Base-by-base conservation (phyloP, 2,329 filamentous ascomycete species). In the Fusarium continuum region DNA sequence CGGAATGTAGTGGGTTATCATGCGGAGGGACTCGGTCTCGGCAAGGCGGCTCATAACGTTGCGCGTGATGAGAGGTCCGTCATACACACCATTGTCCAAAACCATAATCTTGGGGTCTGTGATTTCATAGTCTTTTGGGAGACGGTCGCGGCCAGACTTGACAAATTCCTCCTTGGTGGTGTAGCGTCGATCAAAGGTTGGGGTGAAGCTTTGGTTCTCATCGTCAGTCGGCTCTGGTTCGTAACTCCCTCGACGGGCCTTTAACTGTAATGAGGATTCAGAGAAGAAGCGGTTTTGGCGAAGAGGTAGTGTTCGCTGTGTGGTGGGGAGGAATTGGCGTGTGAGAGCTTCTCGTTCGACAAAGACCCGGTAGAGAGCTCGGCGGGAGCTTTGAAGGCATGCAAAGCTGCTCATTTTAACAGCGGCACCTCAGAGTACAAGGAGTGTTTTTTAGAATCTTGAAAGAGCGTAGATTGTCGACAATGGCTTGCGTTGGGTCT, bases 331-430 rank as follows among this genome's bases (percentile, higher is more conserved):
- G 54, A 69, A 62, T 32, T 70, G 62, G 49, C 66, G 64, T 29
- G 66, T 48, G 39, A 75, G 46, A 34, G 63, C 48, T 57, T 72
- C 70, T 35, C 59, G 69, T 49, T 75, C 71, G 61, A 83, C 63
- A 64, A 85, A 82, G 41, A 83, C 78, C 48, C 77, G 75, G 39
- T 79, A 77, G 6, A 85, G 77, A 58, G 81, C 80, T 29, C 74
- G 67, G n/a, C 78, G 77, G 46, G 80, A 77, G 62, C 76, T 79
- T 70, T 78, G 79, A 35, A 81, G 64, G 59, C 79, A 82, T 50
- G 65, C 55, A 20, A 74, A 55, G 48, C 70, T 59, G 54, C 67
- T 76, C 80, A 83, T 83, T 19, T n/a, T 74, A 25, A 22, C 26
- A 13, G 19, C 7, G 20, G 22, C 35, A 45, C 60, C 53, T 29